A percentile compares a stretch with the other conserved stretches of the same genome.
These are phyloP conservation scores for Ogataea zsoltii DNA, from an alignment of 805 yeast genomes.

Conservation along the genomic window DNA sequence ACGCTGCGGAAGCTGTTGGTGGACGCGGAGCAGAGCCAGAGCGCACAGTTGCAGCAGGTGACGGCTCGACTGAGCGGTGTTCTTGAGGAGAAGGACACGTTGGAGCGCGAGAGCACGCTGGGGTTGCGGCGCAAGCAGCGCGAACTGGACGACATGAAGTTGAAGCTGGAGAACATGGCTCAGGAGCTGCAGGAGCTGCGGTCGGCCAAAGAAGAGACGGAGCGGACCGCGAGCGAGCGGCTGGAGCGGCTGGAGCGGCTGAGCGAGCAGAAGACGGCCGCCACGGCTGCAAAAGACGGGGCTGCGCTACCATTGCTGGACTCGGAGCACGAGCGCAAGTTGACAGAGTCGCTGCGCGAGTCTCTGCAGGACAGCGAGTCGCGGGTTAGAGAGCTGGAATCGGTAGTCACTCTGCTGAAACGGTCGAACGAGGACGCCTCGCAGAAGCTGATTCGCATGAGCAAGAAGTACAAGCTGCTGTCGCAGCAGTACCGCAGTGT, in stretches of 20 bases:
- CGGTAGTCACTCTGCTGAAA: slow-evolving; percentile 52
- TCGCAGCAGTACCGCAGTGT: slow-evolving; percentile 56
- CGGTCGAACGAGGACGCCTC: slow-evolving; percentile 66
- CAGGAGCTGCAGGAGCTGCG: slow-evolving; percentile 17
- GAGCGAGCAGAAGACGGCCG: background rate
- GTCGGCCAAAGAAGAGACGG: slow-evolving; percentile 10
- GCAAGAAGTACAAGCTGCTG: slow-evolving; percentile 68
- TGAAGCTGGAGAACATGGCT: slow-evolving; percentile 41
- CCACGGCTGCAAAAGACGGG: too few relatives aligned
- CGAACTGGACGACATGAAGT: slow-evolving; percentile 63
- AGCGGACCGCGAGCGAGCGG: slow-evolving; percentile 8
- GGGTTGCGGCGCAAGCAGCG: slow-evolving; percentile 56
- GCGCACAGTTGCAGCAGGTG: slow-evolving; percentile 53
- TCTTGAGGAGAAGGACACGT: slow-evolving; percentile 59
- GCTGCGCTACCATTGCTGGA: too few relatives aligned
- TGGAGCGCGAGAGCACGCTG: slow-evolving; percentile 54
- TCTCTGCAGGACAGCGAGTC: slow-evolving; percentile 52
- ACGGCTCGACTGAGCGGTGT: slow-evolving; percentile 50
- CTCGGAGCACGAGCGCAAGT: slow-evolving; percentile 17
- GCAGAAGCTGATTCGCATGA: slow-evolving; percentile 63
- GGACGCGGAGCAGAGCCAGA: slow-evolving; percentile 65
- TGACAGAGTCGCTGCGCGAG: slow-evolving; percentile 47
- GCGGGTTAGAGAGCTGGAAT: slow-evolving; percentile 57
- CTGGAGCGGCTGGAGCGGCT: slow-evolving; percentile 2
- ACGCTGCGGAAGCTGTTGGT: slow-evolving; percentile 67